These are phyloP conservation scores for Penicillium capsulatum DNA, from an alignment of 2,329 filamentous ascomycete genomes.

Conservation along the genomic window DNA sequence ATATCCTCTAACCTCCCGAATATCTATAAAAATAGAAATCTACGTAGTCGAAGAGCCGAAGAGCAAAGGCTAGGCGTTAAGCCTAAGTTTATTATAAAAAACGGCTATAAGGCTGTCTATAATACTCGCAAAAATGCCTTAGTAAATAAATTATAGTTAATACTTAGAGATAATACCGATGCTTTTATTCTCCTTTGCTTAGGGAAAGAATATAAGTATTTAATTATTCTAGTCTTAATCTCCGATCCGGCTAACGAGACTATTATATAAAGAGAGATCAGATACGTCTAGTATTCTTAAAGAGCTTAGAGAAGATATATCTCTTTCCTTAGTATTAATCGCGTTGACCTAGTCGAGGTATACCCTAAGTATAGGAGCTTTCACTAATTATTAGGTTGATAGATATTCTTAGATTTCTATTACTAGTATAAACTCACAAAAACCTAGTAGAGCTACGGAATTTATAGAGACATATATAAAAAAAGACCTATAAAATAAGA, in stretches of 20 bases:
- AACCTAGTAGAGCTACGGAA: neutral
- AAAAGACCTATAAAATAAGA: neutral
- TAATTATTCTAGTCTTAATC: neutral
- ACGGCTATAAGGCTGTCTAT: neutral
- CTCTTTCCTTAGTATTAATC: neutral
- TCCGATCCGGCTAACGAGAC: neutral
- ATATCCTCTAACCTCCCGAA: neutral
- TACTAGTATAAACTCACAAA: neutral
- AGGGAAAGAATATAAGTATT: neutral
- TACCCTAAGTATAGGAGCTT: neutral
- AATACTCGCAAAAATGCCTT: neutral
- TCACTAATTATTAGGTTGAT: neutral
- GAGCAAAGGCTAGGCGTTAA: neutral
- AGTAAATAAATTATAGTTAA: neutral
- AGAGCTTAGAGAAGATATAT: neutral
- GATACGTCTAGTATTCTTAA: neutral
- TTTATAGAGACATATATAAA: neutral
- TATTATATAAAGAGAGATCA: neutral
- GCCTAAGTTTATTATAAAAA: neutral
- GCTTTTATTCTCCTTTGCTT: neutral
- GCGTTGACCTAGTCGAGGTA: neutral
- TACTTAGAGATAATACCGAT: neutral
- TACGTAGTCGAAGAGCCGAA: neutral
- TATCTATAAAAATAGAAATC: neutral
- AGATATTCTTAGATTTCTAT: neutral